phyloP scores from a whole-genome alignment of 768 basidiomycete species.

The Mycena alexandri region DNA sequence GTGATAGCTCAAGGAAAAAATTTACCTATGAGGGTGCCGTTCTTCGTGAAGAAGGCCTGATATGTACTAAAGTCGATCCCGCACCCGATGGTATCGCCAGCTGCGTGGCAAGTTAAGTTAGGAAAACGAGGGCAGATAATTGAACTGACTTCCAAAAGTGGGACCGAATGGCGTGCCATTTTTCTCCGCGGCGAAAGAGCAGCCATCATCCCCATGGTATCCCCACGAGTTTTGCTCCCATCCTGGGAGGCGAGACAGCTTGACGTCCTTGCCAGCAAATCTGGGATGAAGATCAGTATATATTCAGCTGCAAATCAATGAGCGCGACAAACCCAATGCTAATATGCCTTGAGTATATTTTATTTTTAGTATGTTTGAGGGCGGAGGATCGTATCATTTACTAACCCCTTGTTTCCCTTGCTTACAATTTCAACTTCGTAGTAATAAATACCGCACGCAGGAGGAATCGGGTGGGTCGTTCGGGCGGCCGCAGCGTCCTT shows the following conservation, averaged over 20 bases:
- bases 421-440: slow-evolving; percentile 90
- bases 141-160: slow-evolving; percentile 79
- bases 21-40: slow-evolving; percentile 78
- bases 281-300: slow-evolving; percentile 51
- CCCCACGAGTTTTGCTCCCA: slow-evolving; percentile 92
- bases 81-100: slow-evolving; percentile 90
- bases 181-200: slow-evolving; percentile 79
- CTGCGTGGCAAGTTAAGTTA: slow-evolving; percentile 53
- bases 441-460: slow-evolving; percentile 93
- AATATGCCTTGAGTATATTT: slow-evolving; percentile 68
- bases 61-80: slow-evolving; percentile 91
- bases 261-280: slow-evolving; percentile 75
- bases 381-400: slow-evolving; percentile 28
- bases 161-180: slow-evolving; percentile 82
- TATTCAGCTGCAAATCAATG: background rate
- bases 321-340: slow-evolving; percentile 77
- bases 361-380: slow-evolving; percentile 31
- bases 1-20: slow-evolving; percentile 11
- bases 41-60: slow-evolving; percentile 91
- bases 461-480: slow-evolving; percentile 82
- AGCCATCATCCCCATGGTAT: slow-evolving; percentile 93
- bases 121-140: slow-evolving; percentile 10
- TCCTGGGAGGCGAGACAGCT: slow-evolving; percentile 83
- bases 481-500: slow-evolving; percentile 89
- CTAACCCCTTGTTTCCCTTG: slow-evolving; percentile 85